Evolutionary conservation across 352 stramenopile genomes (phyloP).

Genomic region (Paralagenidium karlingii): DNA sequence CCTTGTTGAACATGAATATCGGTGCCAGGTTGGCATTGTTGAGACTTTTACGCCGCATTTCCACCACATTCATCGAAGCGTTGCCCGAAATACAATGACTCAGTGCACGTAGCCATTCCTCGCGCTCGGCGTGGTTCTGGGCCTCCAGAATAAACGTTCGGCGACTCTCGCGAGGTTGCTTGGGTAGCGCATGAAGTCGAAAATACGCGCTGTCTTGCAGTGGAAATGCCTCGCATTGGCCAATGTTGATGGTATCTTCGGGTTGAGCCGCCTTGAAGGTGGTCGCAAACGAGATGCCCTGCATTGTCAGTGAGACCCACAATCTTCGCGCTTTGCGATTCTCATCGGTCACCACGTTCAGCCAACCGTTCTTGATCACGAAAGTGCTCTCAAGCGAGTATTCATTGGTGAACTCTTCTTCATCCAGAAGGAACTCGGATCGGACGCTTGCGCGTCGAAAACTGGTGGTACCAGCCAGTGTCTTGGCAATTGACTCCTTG

Average conservation of each 20-base stretch:
- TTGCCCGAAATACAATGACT: conserved; percentile 60
- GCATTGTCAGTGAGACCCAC: conserved; percentile 72
- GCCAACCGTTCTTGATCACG: conserved; percentile 80
- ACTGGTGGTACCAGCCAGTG: conserved; percentile 25
- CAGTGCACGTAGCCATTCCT: conserved; percentile 74
- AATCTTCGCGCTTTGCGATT: conserved; percentile 22
- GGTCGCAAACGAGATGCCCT: conserved; percentile 46
- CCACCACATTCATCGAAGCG: conserved; percentile 14
- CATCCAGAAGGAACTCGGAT: conserved; percentile 40
- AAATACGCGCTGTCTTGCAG: conserved; percentile 43
- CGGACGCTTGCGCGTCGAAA: conserved; percentile 40
- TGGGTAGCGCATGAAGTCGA: conserved; percentile 27
- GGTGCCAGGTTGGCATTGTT: conserved; percentile 60
- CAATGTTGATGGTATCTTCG: conserved; percentile 52
- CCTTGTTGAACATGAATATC: conserved; percentile 83
- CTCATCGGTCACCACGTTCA: conserved; percentile 43
- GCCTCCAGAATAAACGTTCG: conserved; percentile 53
- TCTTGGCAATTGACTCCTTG: conserved; percentile 46
- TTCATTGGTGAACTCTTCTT: conserved; percentile 44
- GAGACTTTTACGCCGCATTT: conserved; percentile 52
- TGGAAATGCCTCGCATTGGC: conserved; percentile 33
- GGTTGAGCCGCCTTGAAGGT: conserved; percentile 54
- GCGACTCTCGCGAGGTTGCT: conserved; percentile 11
- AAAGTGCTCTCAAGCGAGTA: conserved; percentile 56
- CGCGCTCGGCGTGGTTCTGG: conserved; percentile 38